A percentile compares a stretch with the other conserved stretches of the same genome.
These are phyloP conservation scores for Cyclospora cayetanensis DNA, from an alignment of 169 alveolate species.

Conservation along the genomic window DNA sequence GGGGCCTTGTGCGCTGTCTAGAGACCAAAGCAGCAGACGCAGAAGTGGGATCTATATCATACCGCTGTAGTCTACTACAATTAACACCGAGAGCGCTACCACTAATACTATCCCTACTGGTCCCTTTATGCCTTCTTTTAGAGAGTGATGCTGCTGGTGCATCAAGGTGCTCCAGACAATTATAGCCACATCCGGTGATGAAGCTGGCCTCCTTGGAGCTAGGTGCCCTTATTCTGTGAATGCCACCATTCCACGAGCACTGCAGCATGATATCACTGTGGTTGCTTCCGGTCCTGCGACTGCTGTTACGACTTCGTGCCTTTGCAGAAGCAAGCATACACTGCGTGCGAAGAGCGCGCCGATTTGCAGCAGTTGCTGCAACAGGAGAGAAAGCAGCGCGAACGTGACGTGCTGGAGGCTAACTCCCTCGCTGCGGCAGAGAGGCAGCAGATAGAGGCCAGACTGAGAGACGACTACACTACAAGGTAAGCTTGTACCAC, in stretches of 20 bases:
- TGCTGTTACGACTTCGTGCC: not conserved
- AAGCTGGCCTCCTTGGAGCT: no score
- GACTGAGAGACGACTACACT: not conserved
- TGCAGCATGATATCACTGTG: not conserved
- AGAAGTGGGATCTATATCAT: not conserved
- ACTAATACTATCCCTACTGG: not conserved
- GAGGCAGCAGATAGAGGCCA: not conserved
- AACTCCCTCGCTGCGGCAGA: slow-evolving; percentile 6
- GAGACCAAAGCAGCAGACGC: not conserved
- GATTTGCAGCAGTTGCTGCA: not conserved
- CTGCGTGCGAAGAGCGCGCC: not conserved
- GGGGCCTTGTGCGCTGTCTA: not conserved
- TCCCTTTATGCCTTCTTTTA: not conserved
- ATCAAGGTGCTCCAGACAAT: no score
- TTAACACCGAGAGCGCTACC: no score
- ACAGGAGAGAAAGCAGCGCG: not conserved
- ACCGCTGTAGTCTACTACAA: no score
- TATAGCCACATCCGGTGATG: no score
- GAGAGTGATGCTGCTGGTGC: no score
- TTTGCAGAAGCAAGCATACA: not conserved
- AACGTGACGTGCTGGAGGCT: not conserved
- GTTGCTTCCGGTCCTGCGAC: not conserved
- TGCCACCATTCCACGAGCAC: no score
- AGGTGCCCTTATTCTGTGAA: no score
- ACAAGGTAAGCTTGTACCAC: not conserved